A percentile compares a stretch with the other conserved stretches of the same genome.
Conservation (phyloP, 192 early-diverging fungal genomes). For the Oehlia diaphana region DNA sequence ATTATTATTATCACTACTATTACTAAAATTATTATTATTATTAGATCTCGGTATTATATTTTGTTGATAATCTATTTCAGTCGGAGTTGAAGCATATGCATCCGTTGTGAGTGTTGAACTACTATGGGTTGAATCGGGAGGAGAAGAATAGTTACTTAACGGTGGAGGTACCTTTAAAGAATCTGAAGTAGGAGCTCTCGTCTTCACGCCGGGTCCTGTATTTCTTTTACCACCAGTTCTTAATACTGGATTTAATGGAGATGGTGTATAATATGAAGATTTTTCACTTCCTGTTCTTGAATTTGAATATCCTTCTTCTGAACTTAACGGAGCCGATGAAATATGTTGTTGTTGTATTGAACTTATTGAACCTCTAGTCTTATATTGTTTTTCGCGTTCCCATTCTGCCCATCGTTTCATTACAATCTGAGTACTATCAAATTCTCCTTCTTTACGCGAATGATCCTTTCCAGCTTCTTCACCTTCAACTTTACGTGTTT, state of each 20-base stretch:
- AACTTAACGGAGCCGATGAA: not conserved
- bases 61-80: not conserved
- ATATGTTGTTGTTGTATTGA: not conserved
- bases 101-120: not conserved
- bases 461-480: constrained; percentile 53
- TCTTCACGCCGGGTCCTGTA: not conserved
- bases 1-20: not conserved
- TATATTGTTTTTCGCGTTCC: constrained; percentile 52
- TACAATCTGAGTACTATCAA: constrained; percentile 68
- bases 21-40: not conserved
- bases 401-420: constrained; percentile 84
- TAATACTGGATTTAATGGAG: not conserved
- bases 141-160: not conserved
- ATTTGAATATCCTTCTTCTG: not conserved
- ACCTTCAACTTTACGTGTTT: constrained; percentile 71
- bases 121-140: not conserved
- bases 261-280: not conserved
- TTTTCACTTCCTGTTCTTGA: not conserved
- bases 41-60: not conserved
- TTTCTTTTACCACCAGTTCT: not conserved
- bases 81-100: not conserved
- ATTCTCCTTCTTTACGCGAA: constrained; percentile 69
- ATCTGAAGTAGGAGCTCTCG: not conserved
- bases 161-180: constrained; percentile 17
- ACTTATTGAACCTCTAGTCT: not conserved